Conservation (phyloP, 1,284 basidiomycete species). For the Fomitopsis pinicola region DNA sequence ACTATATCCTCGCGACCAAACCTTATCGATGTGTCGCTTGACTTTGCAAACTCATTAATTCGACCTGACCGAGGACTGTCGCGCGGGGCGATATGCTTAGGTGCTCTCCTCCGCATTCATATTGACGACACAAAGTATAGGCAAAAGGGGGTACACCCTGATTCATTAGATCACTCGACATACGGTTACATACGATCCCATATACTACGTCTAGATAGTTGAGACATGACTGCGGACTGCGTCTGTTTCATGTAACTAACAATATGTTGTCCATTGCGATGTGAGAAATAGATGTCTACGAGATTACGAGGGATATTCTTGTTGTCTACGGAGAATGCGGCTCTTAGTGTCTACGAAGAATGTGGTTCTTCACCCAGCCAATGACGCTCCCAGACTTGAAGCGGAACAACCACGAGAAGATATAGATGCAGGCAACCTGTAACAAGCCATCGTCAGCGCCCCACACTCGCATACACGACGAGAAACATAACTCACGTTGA, state of each 20-base stretch:
- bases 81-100: no score
- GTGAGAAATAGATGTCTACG: not conserved
- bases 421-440: constrained; percentile 27
- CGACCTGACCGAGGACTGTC: not conserved
- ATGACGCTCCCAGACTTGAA: constrained; percentile 9
- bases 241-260: not conserved
- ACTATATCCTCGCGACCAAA: no score
- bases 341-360: not conserved
- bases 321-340: not conserved
- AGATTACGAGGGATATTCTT: not conserved
- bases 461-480: not conserved
- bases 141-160: no score
- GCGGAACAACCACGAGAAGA: constrained; percentile 33
- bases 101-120: not conserved
- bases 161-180: not conserved
- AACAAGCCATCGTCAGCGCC: no score
- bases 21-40: no score
- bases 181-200: not conserved
- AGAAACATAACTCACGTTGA: constrained; percentile 43
- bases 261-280: not conserved
- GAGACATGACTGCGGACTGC: not conserved
- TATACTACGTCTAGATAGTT: not conserved
- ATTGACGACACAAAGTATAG: no score
- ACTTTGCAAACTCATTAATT: not conserved
- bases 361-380: not conserved